A percentile compares a stretch with the other conserved stretches of the same genome.
These are phyloP conservation scores for Ramaria rubella DNA, from an alignment of 768 basidiomycete species.

Conservation along the genomic window DNA sequence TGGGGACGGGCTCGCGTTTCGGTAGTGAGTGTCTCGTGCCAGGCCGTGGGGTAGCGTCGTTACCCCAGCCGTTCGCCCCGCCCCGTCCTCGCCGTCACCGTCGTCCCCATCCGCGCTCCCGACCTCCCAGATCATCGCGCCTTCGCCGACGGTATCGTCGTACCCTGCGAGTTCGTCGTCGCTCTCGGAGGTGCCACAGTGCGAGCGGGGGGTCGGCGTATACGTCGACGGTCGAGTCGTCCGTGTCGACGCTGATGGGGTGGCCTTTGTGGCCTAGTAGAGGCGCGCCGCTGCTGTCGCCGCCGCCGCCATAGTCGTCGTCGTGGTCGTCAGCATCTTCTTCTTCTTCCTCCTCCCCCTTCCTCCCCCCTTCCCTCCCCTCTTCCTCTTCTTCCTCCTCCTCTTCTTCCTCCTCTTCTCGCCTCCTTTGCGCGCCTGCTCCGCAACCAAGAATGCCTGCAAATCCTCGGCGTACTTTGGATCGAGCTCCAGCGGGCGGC, in stretches of 20 bases:
- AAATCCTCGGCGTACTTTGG: slow-evolving; percentile 57
- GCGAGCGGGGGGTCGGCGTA: neutral
- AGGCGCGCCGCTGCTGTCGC: too few relatives aligned
- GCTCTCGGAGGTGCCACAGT: neutral
- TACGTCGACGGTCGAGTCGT: neutral
- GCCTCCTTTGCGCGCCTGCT: slow-evolving; percentile 41
- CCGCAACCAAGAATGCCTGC: slow-evolving; percentile 59
- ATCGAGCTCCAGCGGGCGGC: slow-evolving; percentile 36
- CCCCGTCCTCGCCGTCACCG: neutral
- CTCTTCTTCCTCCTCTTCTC: too few relatives aligned
- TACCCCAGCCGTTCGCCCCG: too few relatives aligned
- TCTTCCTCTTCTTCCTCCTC: slow-evolving; percentile 7
- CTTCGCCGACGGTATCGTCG: slow-evolving; percentile 10
- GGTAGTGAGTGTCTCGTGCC: neutral
- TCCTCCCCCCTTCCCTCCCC: slow-evolving; percentile 4
- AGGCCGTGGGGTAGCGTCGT: neutral
- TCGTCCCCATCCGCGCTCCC: neutral
- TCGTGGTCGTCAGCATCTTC: slow-evolving; percentile 23
- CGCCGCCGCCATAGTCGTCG: too few relatives aligned
- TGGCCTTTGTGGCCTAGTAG: neutral
- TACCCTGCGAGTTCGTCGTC: slow-evolving; percentile 9
- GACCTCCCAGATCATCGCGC: slow-evolving; percentile 6
- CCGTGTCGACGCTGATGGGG: neutral
- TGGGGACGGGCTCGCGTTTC: slow-evolving; percentile 16
- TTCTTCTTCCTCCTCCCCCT: slow-evolving; percentile 23